A percentile compares a stretch with the other conserved stretches of the same genome.
These are phyloP conservation scores for Spinacia oleracea DNA, from an alignment of 179 eudicot species.

Conservation along the genomic window DNA sequence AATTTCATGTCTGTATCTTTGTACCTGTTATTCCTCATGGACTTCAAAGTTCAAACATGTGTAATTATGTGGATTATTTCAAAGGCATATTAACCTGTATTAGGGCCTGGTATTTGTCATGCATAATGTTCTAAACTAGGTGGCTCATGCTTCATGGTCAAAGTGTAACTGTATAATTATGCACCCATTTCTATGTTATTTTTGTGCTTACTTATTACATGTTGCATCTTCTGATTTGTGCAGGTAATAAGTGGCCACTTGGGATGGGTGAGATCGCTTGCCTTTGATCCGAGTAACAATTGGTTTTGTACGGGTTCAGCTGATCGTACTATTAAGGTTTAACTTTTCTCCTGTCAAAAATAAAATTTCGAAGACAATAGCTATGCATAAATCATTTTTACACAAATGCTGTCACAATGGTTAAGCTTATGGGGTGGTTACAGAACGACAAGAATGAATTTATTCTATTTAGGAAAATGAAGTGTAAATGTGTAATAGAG, in stretches of 20 bases:
- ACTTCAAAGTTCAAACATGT: neutral
- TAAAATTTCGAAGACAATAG: neutral
- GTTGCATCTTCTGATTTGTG: conserved; percentile 17
- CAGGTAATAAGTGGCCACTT: conserved; percentile 98
- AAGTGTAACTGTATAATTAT: neutral
- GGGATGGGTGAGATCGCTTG: conserved; percentile 99
- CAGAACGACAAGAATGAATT: neutral
- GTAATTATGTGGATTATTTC: neutral
- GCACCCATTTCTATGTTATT: neutral
- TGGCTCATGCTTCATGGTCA: neutral
- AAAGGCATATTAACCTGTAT: neutral
- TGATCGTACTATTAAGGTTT: conserved; percentile 95
- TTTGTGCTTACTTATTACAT: conserved; percentile 4
- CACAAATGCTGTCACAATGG: neutral
- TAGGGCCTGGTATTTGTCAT: neutral
- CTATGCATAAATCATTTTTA: neutral
- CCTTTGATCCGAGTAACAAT: conserved; percentile 87
- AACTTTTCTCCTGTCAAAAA: neutral
- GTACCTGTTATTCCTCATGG: neutral
- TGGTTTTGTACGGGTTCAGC: conserved; percentile 99
- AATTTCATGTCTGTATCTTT: neutral
- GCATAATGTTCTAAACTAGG: neutral
- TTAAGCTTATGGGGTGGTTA: neutral
- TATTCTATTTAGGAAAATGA: neutral
- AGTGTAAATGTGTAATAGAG: neutral